Base-by-base conservation (phyloP, 768 basidiomycete species). In the Suillus ampliporus region DNA sequence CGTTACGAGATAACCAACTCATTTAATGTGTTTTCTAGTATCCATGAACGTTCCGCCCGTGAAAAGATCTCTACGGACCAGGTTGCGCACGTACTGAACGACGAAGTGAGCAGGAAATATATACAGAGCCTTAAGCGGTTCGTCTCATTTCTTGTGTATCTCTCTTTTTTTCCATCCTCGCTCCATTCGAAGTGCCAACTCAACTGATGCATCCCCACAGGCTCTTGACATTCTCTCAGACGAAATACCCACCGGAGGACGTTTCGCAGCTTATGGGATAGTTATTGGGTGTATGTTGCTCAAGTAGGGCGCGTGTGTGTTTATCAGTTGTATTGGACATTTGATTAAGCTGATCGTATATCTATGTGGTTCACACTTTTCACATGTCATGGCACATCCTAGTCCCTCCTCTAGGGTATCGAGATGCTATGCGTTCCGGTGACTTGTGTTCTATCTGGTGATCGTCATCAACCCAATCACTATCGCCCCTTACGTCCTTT, bases 21-120 rank as follows among this genome's bases (percentile, higher is more conserved):
- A 28, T 34, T 59, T 23, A 8, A 57, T 61, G 10, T 46, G 13
- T 58, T 50, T 34, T 34, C 54, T 63, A 92, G 95, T 80, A 97
- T 99, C 61, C 97, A 99, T 79, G 97, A 97, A 76, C 92, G 97
- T 72, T 95, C 94, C 0, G 97, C 97, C 2, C 90, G 96, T 65
- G 97, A 99, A 77, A 98, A 98, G 79, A 99, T 99, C 64, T 95
- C 94, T 15, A 89, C 91, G 43, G 96, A 98, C 75, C 94, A 96
- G 73, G 95, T 99, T 9, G 97, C 97, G 0, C 97, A 99, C 75
- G 97, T 99, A 3, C 75, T 99, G 62, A 99, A 99, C 74, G 97
- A 99, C 70, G 97, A 99, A 86, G 94, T 98, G 71, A 95, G 94
- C 70, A 85, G 97, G 64, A 99, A 99, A 77, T 99, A 98, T 73